Conservation (phyloP, 2,329 filamentous ascomycete species). For the Didymella sp. region DNA sequence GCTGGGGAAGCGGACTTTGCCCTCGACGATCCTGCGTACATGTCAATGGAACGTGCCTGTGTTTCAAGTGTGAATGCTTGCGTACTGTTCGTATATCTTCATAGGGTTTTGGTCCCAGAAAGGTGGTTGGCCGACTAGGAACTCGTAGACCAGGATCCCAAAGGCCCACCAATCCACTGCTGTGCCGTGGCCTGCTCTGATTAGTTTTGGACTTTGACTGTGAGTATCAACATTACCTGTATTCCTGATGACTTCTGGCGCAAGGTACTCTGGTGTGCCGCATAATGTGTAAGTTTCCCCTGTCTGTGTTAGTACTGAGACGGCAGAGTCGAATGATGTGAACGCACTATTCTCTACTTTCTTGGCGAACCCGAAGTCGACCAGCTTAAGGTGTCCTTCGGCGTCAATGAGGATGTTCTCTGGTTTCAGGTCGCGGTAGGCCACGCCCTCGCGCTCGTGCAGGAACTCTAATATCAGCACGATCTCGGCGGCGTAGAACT, state of each 20-base stretch:
- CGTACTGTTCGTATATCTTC: constrained; percentile 77
- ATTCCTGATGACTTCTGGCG: constrained; percentile 83
- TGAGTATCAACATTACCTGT: constrained; percentile 60
- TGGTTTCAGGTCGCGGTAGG: constrained; percentile 82
- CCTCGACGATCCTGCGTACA: constrained; percentile 73
- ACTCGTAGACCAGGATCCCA: constrained; percentile 84
- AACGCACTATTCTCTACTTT: constrained; percentile 67
- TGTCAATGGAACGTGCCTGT: neutral
- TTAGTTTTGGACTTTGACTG: constrained; percentile 20
- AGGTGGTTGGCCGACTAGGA: constrained; percentile 82
- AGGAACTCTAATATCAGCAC: constrained; percentile 81
- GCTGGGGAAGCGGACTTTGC: constrained; percentile 75
- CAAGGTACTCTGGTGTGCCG: constrained; percentile 83
- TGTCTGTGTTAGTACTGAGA: constrained; percentile 32
- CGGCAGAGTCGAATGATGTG: constrained; percentile 19
- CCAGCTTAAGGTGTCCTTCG: constrained; percentile 80
- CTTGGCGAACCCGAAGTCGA: constrained; percentile 88
- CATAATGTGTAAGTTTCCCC: constrained; percentile 83
- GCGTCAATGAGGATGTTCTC: constrained; percentile 82
- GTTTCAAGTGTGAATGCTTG: neutral
- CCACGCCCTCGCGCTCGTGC: constrained; percentile 79
- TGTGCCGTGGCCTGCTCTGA: constrained; percentile 62
- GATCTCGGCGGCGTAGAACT: constrained; percentile 85
- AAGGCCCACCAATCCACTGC: constrained; percentile 90
- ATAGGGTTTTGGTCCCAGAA: constrained; percentile 89